phyloP scores from a whole-genome alignment of 2,329 filamentous ascomycete genomes.

The Colletotrichum sp. region DNA sequence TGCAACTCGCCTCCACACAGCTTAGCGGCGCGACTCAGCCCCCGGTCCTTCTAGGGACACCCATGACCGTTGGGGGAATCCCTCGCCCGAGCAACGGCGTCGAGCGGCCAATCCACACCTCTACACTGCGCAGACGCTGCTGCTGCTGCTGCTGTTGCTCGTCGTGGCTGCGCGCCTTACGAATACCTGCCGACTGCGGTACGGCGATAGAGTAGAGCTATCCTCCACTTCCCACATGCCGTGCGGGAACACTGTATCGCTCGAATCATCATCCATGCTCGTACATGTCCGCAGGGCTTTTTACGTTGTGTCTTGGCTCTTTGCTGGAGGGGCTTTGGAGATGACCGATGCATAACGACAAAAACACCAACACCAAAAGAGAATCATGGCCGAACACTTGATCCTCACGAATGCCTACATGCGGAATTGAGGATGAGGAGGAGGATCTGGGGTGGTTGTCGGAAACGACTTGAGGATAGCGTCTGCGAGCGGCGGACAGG shows the following conservation, averaged over 20 bases:
- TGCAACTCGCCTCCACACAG: conserved; percentile 6
- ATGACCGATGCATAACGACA: neutral
- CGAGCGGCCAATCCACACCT: neutral
- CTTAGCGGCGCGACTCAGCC: conserved; percentile 20
- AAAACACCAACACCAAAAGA: neutral
- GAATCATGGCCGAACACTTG: neutral
- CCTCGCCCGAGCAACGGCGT: conserved; percentile 18
- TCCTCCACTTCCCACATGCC: conserved; percentile 2
- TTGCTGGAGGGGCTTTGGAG: neutral
- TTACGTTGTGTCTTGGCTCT: neutral
- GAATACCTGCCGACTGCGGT: neutral
- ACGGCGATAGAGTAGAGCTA: neutral
- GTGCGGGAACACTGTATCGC: neutral
- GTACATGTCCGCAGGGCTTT: conserved; percentile 2
- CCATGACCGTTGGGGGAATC: conserved; percentile 10
- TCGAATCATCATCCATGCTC: conserved; percentile 14
- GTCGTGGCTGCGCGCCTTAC: neutral
- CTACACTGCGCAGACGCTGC: neutral
- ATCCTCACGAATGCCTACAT: neutral
- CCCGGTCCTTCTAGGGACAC: conserved; percentile 8
- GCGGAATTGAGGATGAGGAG: neutral
- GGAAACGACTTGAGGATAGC: neutral
- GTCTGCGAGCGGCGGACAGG: neutral
- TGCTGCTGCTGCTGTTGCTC: neutral
- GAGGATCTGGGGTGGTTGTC: neutral